Percentiles rank a stretch among this genome's conserved stretches.
Evolutionary conservation across 2,329 filamentous ascomycete genomes (phyloP).

Genomic region (Trichoderma sp.): DNA sequence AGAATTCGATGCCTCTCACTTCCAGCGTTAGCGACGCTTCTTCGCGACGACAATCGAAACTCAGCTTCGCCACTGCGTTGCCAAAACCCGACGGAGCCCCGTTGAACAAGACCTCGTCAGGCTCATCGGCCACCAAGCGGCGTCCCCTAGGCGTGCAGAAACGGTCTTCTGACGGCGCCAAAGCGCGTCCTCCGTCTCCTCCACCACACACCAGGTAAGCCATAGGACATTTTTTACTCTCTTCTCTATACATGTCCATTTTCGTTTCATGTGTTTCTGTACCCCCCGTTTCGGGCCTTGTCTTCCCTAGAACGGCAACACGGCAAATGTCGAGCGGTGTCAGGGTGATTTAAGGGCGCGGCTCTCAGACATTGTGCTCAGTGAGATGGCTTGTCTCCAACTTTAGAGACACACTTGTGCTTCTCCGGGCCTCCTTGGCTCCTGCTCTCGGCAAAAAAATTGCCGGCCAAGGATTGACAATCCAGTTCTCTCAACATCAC

Average conservation of each 20-base stretch:
- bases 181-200: conserved; percentile 51
- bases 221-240: neutral
- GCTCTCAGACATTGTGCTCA: conserved; percentile 20
- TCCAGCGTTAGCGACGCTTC: conserved; percentile 28
- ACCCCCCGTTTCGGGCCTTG: neutral
- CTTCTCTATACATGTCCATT: neutral
- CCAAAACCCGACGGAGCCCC: conserved; percentile 31
- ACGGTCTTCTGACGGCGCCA: conserved; percentile 45
- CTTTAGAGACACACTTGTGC: conserved; percentile 3
- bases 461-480: conserved; percentile 21
- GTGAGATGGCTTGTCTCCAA: conserved; percentile 6
- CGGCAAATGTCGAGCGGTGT: conserved; percentile 12
- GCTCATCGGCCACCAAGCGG: conserved; percentile 12
- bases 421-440: neutral
- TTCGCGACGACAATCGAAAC: conserved; percentile 39
- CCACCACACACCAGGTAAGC: conserved; percentile 51
- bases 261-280: neutral
- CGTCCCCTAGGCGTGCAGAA: conserved; percentile 16
- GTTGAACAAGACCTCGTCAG: conserved; percentile 38
- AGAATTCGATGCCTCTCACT: conserved; percentile 14
- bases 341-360: neutral
- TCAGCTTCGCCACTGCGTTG: conserved; percentile 41
- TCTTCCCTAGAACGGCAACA: conserved; percentile 7
- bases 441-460: conserved; percentile 23
- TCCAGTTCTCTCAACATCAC: neutral